A percentile compares a stretch with the other conserved stretches of the same genome.
These are phyloP conservation scores for Corchorus capsularis DNA, from an alignment of 345 rosid genomes.

Conservation along the genomic window DNA sequence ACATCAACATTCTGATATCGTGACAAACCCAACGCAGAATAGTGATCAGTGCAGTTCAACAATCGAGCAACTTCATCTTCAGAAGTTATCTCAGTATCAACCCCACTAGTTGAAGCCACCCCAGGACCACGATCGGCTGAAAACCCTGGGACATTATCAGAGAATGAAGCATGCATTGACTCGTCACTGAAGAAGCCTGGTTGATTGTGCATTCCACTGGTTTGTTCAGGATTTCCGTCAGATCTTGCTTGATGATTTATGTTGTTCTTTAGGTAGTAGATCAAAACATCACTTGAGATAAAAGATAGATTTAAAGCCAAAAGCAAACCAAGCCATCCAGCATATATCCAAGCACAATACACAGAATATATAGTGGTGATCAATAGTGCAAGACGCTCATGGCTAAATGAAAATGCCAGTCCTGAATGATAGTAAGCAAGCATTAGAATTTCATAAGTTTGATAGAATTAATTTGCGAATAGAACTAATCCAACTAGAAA, in stretches of 20 bases:
- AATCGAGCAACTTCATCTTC: conserved; percentile 92
- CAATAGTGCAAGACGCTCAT: conserved; percentile 71
- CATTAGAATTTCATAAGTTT: conserved; percentile 20
- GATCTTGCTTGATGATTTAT: conserved; percentile 52
- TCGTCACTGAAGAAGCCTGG: conserved; percentile 46
- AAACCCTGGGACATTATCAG: conserved; percentile 61
- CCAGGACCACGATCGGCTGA: conserved; percentile 74
- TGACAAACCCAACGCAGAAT: conserved; percentile 70
- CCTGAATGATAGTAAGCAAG: conserved; percentile 47
- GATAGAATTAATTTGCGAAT: neutral
- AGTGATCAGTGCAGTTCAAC: conserved; percentile 81
- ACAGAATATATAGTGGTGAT: conserved; percentile 64
- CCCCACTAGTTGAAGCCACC: conserved; percentile 81
- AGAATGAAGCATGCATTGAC: conserved; percentile 52
- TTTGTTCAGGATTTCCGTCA: conserved; percentile 43
- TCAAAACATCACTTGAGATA: conserved; percentile 83
- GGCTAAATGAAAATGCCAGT: conserved; percentile 61
- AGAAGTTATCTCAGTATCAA: conserved; percentile 78
- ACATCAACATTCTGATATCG: conserved; percentile 69
- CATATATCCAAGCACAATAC: conserved; percentile 76
- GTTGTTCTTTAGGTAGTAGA: conserved; percentile 71
- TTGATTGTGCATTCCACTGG: conserved; percentile 47
- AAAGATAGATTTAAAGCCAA: conserved; percentile 86
- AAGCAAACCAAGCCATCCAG: conserved; percentile 85
- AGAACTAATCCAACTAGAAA: conserved; percentile 12